Percentiles rank a stretch among this genome's conserved stretches.
Conservation (phyloP, 148 eudicot genomes). For the Cornus suecica region DNA sequence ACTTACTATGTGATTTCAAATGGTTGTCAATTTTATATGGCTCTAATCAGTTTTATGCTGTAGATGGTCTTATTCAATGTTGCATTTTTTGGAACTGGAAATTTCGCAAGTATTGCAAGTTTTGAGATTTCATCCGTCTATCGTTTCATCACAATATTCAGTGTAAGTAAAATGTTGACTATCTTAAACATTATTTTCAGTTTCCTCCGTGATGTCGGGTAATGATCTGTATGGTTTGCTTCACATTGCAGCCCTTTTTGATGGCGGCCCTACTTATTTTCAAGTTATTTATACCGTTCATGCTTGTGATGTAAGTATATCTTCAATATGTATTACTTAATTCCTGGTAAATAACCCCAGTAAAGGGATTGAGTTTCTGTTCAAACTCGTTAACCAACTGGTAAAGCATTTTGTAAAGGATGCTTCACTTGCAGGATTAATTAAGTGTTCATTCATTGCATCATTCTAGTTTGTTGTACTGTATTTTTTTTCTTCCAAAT, state of each 20-base stretch:
- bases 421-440: background rate
- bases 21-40: background rate
- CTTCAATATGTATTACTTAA: background rate
- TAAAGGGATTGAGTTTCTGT: background rate
- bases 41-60: constrained; percentile 10
- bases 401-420: background rate
- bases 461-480: background rate
- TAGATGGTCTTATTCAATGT: constrained; percentile 91
- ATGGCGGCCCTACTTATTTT: constrained; percentile 95
- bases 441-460: background rate
- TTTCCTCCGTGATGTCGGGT: background rate
- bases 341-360: background rate
- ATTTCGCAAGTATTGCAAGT: constrained; percentile 97
- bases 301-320: constrained; percentile 92
- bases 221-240: constrained; percentile 22
- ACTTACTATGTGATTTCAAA: background rate
- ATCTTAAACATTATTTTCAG: background rate
- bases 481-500: background rate
- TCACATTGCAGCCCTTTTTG: constrained; percentile 81
- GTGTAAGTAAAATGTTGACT: constrained; percentile 48
- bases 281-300: constrained; percentile 84
- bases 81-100: constrained; percentile 97
- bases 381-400: background rate
- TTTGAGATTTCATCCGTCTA: constrained; percentile 98
- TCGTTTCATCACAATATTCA: constrained; percentile 93